Evolutionary conservation across 441 rosid genomes (phyloP).

Genomic region (Populus hybrid): DNA sequence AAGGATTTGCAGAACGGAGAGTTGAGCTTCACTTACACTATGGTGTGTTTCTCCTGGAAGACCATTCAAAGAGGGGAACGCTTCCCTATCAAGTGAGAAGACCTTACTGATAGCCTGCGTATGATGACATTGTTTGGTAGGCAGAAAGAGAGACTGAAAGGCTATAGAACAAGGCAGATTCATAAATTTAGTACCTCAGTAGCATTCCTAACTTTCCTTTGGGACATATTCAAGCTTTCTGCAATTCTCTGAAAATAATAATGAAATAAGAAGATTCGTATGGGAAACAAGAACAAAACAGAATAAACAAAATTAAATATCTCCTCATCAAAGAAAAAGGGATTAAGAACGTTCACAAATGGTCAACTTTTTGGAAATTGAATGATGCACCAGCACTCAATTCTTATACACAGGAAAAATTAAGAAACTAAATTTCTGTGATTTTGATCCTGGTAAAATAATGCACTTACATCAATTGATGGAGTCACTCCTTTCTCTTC

Average conservation of each 20-base stretch:
- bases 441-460: not conserved
- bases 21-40: too few relatives aligned
- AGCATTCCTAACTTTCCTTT: slow-evolving; percentile 88
- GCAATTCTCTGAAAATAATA: slow-evolving; percentile 72
- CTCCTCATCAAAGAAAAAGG: not conserved
- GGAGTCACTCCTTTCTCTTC: slow-evolving; percentile 86
- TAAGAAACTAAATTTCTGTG: not conserved
- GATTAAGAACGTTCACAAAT: not conserved
- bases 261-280: not conserved
- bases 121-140: not conserved
- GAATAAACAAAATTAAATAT: not conserved
- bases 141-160: not conserved
- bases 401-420: not conserved
- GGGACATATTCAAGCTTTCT: slow-evolving; percentile 79
- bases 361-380: not conserved
- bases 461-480: slow-evolving; percentile 73
- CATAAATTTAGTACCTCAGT: slow-evolving; percentile 59
- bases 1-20: slow-evolving; percentile 15
- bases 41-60: too few relatives aligned
- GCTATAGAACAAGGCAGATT: not conserved
- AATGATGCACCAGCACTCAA: not conserved
- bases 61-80: too few relatives aligned
- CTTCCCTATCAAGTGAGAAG: too few relatives aligned
- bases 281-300: not conserved
- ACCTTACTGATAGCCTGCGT: slow-evolving; percentile 74